These are phyloP conservation scores for Meyerozyma elateridarum DNA, from an alignment of 1,139 yeast genomes.

Conservation along the genomic window DNA sequence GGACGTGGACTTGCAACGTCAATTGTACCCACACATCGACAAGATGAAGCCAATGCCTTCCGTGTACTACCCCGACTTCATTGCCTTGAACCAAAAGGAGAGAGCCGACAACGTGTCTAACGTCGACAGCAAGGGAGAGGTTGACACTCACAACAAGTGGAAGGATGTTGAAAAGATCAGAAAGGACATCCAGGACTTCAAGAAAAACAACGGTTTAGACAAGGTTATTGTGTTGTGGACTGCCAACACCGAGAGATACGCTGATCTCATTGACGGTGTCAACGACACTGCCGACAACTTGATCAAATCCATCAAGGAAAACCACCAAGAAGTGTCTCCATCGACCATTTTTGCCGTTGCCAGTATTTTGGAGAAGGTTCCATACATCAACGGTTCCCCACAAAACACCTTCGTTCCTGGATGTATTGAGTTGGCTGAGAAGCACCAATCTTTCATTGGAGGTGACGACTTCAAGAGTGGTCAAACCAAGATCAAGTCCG, in stretches of 20 bases:
- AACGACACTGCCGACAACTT: conserved; percentile 86
- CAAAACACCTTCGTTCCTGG: conserved; percentile 98
- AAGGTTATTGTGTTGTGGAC: conserved; percentile 93
- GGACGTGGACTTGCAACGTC: conserved; percentile 78
- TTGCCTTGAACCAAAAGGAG: conserved; percentile 89
- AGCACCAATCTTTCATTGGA: conserved; percentile 73
- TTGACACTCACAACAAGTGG: conserved; percentile 70
- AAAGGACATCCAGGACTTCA: conserved; percentile 77
- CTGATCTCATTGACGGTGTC: conserved; percentile 72
- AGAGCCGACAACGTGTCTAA: conserved; percentile 87
- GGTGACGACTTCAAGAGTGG: conserved; percentile 98
- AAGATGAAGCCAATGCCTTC: conserved; percentile 73
- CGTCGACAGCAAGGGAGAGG: conserved; percentile 44
- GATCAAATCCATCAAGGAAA: conserved; percentile 65
- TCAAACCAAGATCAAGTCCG: conserved; percentile 93
- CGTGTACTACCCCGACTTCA: conserved; percentile 91
- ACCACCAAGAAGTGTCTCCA: conserved; percentile 84
- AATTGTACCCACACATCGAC: conserved; percentile 64
- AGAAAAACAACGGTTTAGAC: conserved; percentile 67
- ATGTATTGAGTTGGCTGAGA: conserved; percentile 82
- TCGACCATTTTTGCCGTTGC: conserved; percentile 93
- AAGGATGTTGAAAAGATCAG: conserved; percentile 84
- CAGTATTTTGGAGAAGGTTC: conserved; percentile 77
- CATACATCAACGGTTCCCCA: conserved; percentile 95
- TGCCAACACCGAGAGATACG: conserved; percentile 93